Conservation (phyloP, 352 stramenopile species). For the Pythium sukuiense region DNA sequence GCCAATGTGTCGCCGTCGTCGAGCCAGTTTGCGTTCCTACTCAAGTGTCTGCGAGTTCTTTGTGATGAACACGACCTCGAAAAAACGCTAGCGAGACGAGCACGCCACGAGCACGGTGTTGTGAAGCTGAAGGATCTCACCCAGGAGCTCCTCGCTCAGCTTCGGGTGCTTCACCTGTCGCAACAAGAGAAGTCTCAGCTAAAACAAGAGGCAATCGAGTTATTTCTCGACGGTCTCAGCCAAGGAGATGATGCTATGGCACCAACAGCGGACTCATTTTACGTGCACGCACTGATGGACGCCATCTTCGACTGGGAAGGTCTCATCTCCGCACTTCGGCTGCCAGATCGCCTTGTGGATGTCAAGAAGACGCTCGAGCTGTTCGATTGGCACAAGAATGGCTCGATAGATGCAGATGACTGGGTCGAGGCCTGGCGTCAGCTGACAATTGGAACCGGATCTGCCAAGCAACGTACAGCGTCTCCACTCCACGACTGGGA, state of each 20-base stretch:
- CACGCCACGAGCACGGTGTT: slow-evolving; percentile 16
- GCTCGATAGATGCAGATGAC: slow-evolving; percentile 39
- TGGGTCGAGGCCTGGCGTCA: slow-evolving; percentile 51
- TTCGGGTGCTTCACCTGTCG: slow-evolving; percentile 7
- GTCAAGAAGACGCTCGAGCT: slow-evolving; percentile 44
- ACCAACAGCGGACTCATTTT: slow-evolving; percentile 17
- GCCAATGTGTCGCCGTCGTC: neutral
- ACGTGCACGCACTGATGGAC: slow-evolving; percentile 44
- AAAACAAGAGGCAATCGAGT: neutral
- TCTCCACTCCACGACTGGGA: slow-evolving; percentile 40
- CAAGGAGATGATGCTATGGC: neutral
- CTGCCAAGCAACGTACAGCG: neutral
- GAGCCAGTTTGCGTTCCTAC: slow-evolving; percentile 3
- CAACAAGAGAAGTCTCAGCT: neutral
- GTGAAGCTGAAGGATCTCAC: slow-evolving; percentile 12
- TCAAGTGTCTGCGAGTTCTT: slow-evolving; percentile 12
- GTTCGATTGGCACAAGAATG: slow-evolving; percentile 49
- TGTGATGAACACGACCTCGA: slow-evolving; percentile 19
- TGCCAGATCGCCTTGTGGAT: slow-evolving; percentile 43
- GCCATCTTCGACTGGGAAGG: slow-evolving; percentile 45
- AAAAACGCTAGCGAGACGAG: neutral
- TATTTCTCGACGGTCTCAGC: slow-evolving; percentile 3
- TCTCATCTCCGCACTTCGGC: slow-evolving; percentile 25
- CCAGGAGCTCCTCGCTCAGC: neutral
- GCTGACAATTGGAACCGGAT: slow-evolving; percentile 2